These are phyloP conservation scores for Raphanus raphanistrum DNA, from an alignment of 345 rosid genomes.

Conservation along the genomic window DNA sequence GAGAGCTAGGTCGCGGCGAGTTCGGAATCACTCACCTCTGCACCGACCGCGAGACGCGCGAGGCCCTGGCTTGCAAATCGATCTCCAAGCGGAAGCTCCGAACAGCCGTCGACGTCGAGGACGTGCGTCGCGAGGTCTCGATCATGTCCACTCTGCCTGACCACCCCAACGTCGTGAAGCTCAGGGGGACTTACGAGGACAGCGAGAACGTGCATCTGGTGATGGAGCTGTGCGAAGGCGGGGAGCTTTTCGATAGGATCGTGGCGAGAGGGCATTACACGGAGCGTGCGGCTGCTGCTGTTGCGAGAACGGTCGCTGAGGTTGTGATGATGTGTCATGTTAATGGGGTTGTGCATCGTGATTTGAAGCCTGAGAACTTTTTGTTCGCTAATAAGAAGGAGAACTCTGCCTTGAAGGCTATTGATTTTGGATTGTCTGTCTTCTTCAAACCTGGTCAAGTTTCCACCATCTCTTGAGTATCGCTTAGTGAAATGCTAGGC, in stretches of 20 bases:
- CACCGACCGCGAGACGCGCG: slow-evolving; percentile 76
- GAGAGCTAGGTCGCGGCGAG: slow-evolving; percentile 95
- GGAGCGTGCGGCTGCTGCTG: slow-evolving; percentile 85
- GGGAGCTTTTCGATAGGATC: slow-evolving; percentile 91
- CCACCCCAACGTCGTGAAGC: slow-evolving; percentile 80
- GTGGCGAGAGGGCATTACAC: slow-evolving; percentile 95
- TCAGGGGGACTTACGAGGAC: slow-evolving; percentile 88
- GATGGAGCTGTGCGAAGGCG: slow-evolving; percentile 97
- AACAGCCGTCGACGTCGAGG: slow-evolving; percentile 87
- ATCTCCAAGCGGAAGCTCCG: slow-evolving; percentile 85
- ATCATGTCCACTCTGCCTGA: slow-evolving; percentile 87
- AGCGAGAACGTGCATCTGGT: slow-evolving; percentile 85
- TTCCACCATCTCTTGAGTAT: not conserved
- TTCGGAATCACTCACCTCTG: slow-evolving; percentile 93
- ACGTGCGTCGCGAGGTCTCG: slow-evolving; percentile 88
- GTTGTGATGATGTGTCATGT: slow-evolving; percentile 92
- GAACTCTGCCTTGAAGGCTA: slow-evolving; percentile 73
- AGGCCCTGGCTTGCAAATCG: slow-evolving; percentile 83
- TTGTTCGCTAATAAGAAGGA: slow-evolving; percentile 94
- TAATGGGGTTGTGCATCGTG: slow-evolving; percentile 95
- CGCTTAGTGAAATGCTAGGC: not conserved
- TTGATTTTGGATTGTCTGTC: slow-evolving; percentile 91
- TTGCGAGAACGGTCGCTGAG: slow-evolving; percentile 77
- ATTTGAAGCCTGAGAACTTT: slow-evolving; percentile 95
- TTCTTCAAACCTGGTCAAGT: slow-evolving; percentile 77